These are phyloP conservation scores for Rhododendron kiyosumense DNA, from an alignment of 148 eudicot species.

Conservation along the genomic window DNA sequence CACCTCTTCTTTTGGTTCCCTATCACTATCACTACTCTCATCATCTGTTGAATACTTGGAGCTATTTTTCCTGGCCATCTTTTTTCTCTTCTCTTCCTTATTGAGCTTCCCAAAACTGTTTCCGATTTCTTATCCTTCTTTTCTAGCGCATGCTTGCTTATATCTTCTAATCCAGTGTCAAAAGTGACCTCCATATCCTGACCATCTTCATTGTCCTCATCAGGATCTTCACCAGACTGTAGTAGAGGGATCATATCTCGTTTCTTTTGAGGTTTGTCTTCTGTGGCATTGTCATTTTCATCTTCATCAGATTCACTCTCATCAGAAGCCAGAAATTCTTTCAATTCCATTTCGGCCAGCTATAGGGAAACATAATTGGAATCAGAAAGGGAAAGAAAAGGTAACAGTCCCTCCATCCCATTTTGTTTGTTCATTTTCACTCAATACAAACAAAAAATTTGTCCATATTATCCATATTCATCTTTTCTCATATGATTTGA, in stretches of 20 bases:
- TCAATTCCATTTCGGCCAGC: constrained; percentile 68
- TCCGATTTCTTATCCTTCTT: constrained; percentile 78
- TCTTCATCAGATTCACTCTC: constrained; percentile 71
- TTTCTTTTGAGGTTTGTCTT: constrained; percentile 33
- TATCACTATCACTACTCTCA: constrained; percentile 50
- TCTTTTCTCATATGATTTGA: not conserved
- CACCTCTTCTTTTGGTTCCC: constrained; percentile 38
- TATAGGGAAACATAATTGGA: constrained; percentile 11
- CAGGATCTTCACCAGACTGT: constrained; percentile 69
- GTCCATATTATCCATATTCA: not conserved
- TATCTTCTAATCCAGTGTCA: constrained; percentile 79
- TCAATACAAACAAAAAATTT: too few species aligned
- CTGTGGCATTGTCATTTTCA: constrained; percentile 26
- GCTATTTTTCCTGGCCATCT: constrained; percentile 48
- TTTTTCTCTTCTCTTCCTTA: constrained; percentile 75
- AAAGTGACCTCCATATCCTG: constrained; percentile 99
- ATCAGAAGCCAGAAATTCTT: constrained; percentile 84
- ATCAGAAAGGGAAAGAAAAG: not conserved
- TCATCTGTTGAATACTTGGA: constrained; percentile 77
- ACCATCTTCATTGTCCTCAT: constrained; percentile 47
- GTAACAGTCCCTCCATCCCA: not conserved
- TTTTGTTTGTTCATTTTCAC: not conserved
- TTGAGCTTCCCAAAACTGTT: constrained; percentile 77
- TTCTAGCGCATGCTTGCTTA: constrained; percentile 76
- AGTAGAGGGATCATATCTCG: constrained; percentile 56